phyloP scores from a whole-genome alignment of 2,329 filamentous ascomycete species.

The Tolypocladium inflatum region DNA sequence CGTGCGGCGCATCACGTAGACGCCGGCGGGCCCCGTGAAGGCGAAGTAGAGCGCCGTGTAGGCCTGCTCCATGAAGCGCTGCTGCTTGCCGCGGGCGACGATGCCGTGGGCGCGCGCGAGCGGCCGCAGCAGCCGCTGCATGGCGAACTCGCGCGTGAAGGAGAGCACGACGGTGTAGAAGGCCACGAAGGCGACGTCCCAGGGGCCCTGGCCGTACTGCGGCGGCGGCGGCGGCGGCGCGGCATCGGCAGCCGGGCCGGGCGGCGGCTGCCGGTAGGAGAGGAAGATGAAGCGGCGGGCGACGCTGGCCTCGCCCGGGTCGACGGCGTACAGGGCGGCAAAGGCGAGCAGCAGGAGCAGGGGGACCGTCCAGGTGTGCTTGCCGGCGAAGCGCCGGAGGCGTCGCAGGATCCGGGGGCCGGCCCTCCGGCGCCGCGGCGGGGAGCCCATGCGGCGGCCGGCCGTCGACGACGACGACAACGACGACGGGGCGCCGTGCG shows the following conservation, averaged over 20 bases:
- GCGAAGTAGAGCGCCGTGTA: conserved; percentile 91
- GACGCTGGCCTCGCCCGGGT: conserved; percentile 70
- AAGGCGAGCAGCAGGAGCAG: conserved; percentile 57
- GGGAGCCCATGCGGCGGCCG: conserved; percentile 42
- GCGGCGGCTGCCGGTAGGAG: conserved; percentile 62
- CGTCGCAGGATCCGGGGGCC: background rate
- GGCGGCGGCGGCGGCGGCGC: conserved; percentile 27
- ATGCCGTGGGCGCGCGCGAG: conserved; percentile 63
- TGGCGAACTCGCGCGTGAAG: conserved; percentile 91
- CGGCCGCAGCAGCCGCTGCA: conserved; percentile 79
- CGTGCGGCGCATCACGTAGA: conserved; percentile 87
- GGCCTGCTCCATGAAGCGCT: conserved; percentile 90
- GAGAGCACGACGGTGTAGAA: conserved; percentile 88
- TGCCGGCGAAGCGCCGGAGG: conserved; percentile 29
- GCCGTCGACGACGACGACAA: conserved; percentile 44
- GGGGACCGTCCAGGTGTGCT: conserved; percentile 56
- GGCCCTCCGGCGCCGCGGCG: conserved; percentile 23
- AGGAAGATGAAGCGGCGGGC: conserved; percentile 78
- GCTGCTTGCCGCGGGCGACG: conserved; percentile 62
- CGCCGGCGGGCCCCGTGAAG: conserved; percentile 69
- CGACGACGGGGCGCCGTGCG: too few relatives aligned
- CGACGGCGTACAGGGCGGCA: conserved; percentile 59
- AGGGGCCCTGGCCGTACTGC: conserved; percentile 82
- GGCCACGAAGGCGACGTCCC: conserved; percentile 76
- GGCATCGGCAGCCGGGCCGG: conserved; percentile 20